phyloP scores from a whole-genome alignment of 306 rosid genomes.

The Carpinus fangiana region DNA sequence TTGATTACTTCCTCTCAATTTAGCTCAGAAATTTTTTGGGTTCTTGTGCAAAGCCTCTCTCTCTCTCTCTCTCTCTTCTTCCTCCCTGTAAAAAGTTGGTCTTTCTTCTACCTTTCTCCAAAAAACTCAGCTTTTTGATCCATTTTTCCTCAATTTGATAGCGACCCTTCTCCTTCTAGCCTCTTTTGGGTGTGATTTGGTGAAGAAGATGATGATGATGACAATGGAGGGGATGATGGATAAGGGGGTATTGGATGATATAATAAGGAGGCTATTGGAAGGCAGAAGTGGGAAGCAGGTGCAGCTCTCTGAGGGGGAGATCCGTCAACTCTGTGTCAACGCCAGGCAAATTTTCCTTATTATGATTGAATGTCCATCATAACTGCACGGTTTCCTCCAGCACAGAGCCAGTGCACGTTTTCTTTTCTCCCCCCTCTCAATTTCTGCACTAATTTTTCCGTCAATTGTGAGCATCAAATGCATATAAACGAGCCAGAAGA shows the following conservation, averaged over 20 bases:
- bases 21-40: neutral
- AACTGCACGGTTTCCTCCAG: too few species aligned
- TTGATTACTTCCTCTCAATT: conserved; percentile 12
- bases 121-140: neutral
- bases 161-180: neutral
- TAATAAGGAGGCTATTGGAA: conserved; percentile 78
- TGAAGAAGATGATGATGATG: conserved; percentile 55
- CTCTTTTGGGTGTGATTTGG: neutral
- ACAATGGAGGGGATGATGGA: conserved; percentile 92
- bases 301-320: conserved; percentile 92
- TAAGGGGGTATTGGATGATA: conserved; percentile 62
- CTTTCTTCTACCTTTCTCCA: conserved; percentile 2
- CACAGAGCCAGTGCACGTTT: too few species aligned
- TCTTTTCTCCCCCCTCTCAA: too few species aligned
- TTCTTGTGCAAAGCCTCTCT: conserved; percentile 10
- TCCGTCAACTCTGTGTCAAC: conserved; percentile 96
- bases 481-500: too few species aligned
- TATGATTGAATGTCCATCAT: too few species aligned
- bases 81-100: conserved; percentile 17
- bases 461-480: too few species aligned
- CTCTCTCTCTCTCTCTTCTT: conserved; percentile 38
- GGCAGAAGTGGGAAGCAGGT: conserved; percentile 91
- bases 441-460: too few species aligned
- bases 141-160: neutral
- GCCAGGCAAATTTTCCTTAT: conserved; percentile 83